phyloP scores from a whole-genome alignment of 192 early-diverging fungal genomes.

The Backusella parvicylindrica region DNA sequence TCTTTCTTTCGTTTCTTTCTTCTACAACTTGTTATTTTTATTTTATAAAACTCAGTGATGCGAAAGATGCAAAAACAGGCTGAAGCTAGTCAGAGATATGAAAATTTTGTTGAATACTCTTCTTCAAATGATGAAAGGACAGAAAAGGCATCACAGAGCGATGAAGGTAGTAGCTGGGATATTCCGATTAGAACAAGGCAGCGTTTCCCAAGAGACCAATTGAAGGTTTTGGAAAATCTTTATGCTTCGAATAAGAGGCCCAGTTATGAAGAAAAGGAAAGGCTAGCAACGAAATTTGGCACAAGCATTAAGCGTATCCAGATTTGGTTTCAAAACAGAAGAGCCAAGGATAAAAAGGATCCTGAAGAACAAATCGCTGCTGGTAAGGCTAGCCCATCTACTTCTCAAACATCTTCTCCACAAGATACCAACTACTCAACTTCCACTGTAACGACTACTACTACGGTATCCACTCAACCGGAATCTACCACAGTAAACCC shows the following conservation, averaged over 20 bases:
- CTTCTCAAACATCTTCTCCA: not conserved
- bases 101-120: not conserved
- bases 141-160: not conserved
- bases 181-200: not conserved
- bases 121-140: not conserved
- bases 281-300: not conserved
- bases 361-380: not conserved
- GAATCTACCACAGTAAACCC: not conserved
- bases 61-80: not conserved
- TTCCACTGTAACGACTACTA: not conserved
- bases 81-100: not conserved
- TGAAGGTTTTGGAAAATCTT: not conserved
- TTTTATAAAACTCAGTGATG: not conserved
- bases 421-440: not conserved
- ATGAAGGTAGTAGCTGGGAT: not conserved
- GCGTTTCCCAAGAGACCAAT: not conserved
- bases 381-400: not conserved
- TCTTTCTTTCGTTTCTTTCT: not conserved
- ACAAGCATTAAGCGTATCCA: not conserved
- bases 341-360: not conserved
- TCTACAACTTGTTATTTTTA: not conserved
- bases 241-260: not conserved
- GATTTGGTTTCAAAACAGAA: not conserved
- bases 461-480: not conserved
- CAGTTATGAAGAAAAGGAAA: not conserved